Conservation (phyloP, 768 basidiomycete species). For the Cyathus striatus region DNA sequence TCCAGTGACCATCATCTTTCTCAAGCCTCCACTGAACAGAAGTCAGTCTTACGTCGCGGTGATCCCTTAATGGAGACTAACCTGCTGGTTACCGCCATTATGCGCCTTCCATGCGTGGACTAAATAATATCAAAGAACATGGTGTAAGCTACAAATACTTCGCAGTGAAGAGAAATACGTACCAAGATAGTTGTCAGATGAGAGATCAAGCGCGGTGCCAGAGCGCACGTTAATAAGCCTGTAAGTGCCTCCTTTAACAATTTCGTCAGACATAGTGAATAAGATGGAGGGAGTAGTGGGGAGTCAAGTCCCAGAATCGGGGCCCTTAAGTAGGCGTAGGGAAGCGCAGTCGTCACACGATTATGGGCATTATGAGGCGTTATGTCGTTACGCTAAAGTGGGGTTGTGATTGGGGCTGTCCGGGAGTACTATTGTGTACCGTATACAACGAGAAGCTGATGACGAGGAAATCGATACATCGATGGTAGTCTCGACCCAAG, state of each 20-base stretch:
- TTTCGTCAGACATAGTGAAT: neutral
- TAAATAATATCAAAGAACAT: neutral
- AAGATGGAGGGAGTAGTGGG: neutral
- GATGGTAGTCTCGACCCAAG: too few species aligned
- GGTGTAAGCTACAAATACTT: neutral
- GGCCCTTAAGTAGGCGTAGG: too few species aligned
- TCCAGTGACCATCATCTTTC: neutral
- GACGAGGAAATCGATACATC: too few species aligned
- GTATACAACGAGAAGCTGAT: too few species aligned
- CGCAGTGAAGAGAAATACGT: too few species aligned
- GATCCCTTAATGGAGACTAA: neutral
- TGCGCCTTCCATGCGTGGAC: neutral
- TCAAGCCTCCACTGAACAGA: neutral
- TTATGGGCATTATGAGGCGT: too few species aligned
- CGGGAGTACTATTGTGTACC: too few species aligned
- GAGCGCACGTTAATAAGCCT: slow-evolving; percentile 11
- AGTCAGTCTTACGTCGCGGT: neutral
- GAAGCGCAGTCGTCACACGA: too few species aligned
- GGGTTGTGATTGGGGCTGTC: too few species aligned
- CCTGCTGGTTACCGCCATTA: neutral
- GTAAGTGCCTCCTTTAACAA: slow-evolving; percentile 7
- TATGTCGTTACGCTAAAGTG: too few species aligned
- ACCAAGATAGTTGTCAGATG: neutral
- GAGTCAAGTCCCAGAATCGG: too few species aligned
- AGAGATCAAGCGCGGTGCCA: neutral